phyloP scores from a whole-genome alignment of 441 rosid genomes.

The Theobroma grandiflorum region DNA sequence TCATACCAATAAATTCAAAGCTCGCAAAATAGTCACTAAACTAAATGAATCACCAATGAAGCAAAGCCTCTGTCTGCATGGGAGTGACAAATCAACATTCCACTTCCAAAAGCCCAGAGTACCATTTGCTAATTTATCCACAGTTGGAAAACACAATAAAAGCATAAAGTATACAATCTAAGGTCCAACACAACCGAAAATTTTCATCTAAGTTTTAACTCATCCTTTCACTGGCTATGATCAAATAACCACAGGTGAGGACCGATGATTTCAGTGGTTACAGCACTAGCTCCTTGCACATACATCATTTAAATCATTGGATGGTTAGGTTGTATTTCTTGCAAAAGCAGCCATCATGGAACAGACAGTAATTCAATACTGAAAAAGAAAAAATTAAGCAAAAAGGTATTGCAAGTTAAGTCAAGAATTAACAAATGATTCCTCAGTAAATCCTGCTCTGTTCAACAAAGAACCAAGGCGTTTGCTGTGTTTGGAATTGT shows the following conservation, averaged over 20 bases:
- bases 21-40: background rate
- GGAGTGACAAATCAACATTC: conserved; percentile 14
- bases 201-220: conserved; percentile 12
- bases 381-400: background rate
- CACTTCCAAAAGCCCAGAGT: background rate
- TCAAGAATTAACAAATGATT: background rate
- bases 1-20: background rate
- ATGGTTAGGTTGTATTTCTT: background rate
- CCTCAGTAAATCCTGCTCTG: background rate
- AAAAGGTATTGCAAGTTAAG: background rate
- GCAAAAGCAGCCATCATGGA: conserved; percentile 1
- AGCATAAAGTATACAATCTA: background rate
- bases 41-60: background rate
- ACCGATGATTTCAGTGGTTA: background rate
- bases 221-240: background rate
- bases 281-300: conserved; percentile 16
- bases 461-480: background rate
- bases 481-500: background rate
- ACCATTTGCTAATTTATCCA: background rate
- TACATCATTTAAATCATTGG: conserved; percentile 1
- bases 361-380: background rate
- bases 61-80: background rate
- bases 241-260: background rate
- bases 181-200: background rate
- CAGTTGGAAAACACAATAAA: background rate